Conservation (phyloP, 2,329 filamentous ascomycete species). For the Tolypocladium endophyticum region DNA sequence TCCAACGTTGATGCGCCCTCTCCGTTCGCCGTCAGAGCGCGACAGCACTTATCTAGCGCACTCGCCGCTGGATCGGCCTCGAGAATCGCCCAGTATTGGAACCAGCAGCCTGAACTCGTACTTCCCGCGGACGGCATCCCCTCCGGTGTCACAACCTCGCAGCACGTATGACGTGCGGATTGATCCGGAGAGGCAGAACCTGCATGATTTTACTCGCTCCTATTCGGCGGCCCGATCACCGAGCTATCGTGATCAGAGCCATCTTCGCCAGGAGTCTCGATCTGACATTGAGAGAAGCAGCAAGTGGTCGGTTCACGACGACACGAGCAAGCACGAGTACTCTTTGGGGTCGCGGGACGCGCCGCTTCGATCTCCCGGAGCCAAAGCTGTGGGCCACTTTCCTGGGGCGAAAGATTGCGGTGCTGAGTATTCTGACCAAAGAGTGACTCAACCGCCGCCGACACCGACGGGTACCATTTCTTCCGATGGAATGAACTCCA, state of each 20-base stretch:
- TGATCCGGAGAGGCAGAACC: constrained; percentile 27
- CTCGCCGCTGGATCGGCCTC: constrained; percentile 37
- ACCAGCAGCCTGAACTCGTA: constrained; percentile 33
- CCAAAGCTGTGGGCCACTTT: constrained; percentile 24
- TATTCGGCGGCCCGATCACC: constrained; percentile 35
- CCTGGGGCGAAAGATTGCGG: constrained; percentile 23
- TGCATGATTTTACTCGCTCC: constrained; percentile 17
- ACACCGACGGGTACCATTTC: constrained; percentile 14
- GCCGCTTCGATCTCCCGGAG: constrained; percentile 20
- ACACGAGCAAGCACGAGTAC: constrained; percentile 33
- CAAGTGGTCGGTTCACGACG: constrained; percentile 28
- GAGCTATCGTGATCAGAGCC: constrained; percentile 28
- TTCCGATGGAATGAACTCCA: constrained; percentile 36
- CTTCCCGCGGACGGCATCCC: constrained; percentile 29
- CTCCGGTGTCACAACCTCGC: constrained; percentile 31
- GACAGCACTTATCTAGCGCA: constrained; percentile 28
- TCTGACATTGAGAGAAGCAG: constrained; percentile 22
- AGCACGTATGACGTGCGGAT: constrained; percentile 35
- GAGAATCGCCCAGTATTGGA: constrained; percentile 25
- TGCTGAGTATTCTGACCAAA: constrained; percentile 15
- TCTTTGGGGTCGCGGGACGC: constrained; percentile 30
- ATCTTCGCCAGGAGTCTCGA: constrained; percentile 21
- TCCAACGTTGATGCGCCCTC: constrained; percentile 28
- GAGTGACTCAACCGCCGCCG: constrained; percentile 15
- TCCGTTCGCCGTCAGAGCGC: constrained; percentile 37